Base-by-base conservation (phyloP, 2,329 filamentous ascomycete genomes). In the Trichoderma sp. region DNA sequence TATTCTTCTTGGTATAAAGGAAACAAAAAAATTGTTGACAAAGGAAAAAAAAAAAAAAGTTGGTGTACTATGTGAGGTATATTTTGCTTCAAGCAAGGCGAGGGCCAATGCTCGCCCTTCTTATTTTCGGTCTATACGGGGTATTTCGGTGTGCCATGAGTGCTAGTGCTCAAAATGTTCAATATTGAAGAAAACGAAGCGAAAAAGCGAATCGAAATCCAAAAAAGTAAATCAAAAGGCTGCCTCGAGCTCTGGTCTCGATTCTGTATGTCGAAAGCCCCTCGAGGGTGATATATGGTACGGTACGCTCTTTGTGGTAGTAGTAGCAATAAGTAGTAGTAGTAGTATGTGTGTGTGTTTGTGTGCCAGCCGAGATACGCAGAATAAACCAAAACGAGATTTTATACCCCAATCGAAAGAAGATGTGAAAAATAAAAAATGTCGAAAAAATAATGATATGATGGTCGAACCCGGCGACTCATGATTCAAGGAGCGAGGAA, bases 51-150 rank as follows among this genome's bases (percentile, higher is more conserved):
- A 23, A 23, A 77, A 77, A 79, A 80, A 70, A 77, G 36, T 77
- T 79, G 78, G 20, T 55, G 57, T 62, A 70, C 61, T 73, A 74
- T 77, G 74, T 78, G 72, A 75, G 75, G 74, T 78, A 68, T 74
- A 68, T 74, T 76, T 69, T 74, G 79, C 76, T 76, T 79, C 76
- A 77, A 77, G 77, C 76, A 77, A 72, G 75, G 75, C 75, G 77
- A 66, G 64, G 50, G 64, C 73, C 70, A 69, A 69, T 64, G 70
- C 74, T 77, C 75, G 77, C 77, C 76, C 53, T 36, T 77, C 28
- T 78, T 77, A n/a, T 43, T 53, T 74, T 77, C 76, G 77, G 77
- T 81, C 80, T 81, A 81, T 81, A 78, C 59, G 69, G 78, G 80
- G 79, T 81, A 81, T 81, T 81, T 78, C 75, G 78, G 34, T 32